Evolutionary conservation across 257 asterid species (phyloP), one percentile per base, ranked within the genome.

Genomic region (Capsicum chinense): DNA sequence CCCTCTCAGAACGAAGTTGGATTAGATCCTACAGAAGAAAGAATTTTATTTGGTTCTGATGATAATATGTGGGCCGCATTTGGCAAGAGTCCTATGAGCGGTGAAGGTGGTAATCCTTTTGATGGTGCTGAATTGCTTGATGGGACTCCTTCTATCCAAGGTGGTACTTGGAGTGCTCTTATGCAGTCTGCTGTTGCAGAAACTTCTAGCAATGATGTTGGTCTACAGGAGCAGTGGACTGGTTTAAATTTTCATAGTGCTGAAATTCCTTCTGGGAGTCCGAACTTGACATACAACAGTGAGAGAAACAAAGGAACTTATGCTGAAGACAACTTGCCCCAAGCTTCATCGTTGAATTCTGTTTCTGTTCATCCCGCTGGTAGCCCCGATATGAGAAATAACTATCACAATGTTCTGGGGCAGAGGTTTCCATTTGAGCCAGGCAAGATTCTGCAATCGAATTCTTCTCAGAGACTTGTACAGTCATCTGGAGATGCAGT

Each of bases 171-270:
- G 99, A 94, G 99, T 88, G 98, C 99, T 87, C 94, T 96, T 66
- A 94, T 96, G 98, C 99, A 96, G 87, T 94, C 99, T 83, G 99
- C 99, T 37, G 98, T 93, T 74, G 97, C 97, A 68, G 99, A 96
- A 92, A 91, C 95, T 71, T 90, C 98, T 84, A 86, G 94, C 62
- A 85, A 86, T 67, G 95, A 92, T 89, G 35, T 87, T 80, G 90
- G 89, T 80, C 89, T 90, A 80, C 92, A 89, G 79, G 93, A 91
- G 86, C 93, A 87, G 86, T 88, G 92, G 93, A 90, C 90, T 88
- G 92, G 94, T 86, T 70, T 88, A 85, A 83, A 54, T 74, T 84
- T 83, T 89, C 90, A 91, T 83, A 88, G 83, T 85, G 79, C 63
- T 84, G 87, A 79, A 69, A 86, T 88, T 50, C 85, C 88, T 64